Percentiles rank a stretch among this genome's conserved stretches.
These are phyloP conservation scores for Mesotaenium endlicherianum DNA, from an alignment of 139 green algal genomes.

Conservation along the genomic window DNA sequence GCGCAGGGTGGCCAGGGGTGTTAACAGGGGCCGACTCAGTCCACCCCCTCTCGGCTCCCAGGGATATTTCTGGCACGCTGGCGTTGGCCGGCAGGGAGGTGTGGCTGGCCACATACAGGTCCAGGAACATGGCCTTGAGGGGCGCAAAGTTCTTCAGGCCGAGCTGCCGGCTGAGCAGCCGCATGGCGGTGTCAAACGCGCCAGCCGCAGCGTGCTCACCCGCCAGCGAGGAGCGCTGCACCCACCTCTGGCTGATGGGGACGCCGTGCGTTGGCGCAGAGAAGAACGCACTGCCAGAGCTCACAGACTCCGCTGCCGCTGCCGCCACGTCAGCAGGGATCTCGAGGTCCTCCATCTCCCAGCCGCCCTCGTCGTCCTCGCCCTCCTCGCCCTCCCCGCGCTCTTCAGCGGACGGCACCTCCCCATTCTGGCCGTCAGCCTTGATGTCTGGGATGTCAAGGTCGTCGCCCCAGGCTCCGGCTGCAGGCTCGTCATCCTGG, in stretches of 20 bases:
- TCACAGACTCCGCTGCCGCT: slow-evolving; percentile 16
- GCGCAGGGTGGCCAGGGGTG: slow-evolving; percentile 65
- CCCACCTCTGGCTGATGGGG: slow-evolving; percentile 76
- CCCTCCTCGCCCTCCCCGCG: slow-evolving; percentile 50
- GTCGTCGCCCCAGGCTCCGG: slow-evolving; percentile 24
- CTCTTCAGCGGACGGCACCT: slow-evolving; percentile 53
- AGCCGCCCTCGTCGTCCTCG: slow-evolving; percentile 79
- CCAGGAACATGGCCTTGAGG: slow-evolving; percentile 80
- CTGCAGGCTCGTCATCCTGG: slow-evolving; percentile 49
- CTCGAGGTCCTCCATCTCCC: slow-evolving; percentile 89
- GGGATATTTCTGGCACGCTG: slow-evolving; percentile 62
- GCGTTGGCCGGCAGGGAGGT: slow-evolving; percentile 67
- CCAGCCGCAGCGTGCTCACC: slow-evolving; percentile 84
- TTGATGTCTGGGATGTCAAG: slow-evolving; percentile 31
- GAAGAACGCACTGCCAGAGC: slow-evolving; percentile 62
- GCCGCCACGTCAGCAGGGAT: slow-evolving; percentile 69
- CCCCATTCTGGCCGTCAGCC: slow-evolving; percentile 35
- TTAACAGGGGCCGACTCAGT: slow-evolving; percentile 42
- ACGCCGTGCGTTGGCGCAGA: slow-evolving; percentile 74
- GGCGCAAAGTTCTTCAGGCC: slow-evolving; percentile 89
- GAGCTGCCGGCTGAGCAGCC: slow-evolving; percentile 87
- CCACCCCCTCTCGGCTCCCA: slow-evolving; percentile 75
- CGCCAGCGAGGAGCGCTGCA: slow-evolving; percentile 72
- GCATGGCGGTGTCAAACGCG: slow-evolving; percentile 86
- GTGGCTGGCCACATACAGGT: slow-evolving; percentile 74